A percentile compares a stretch with the other conserved stretches of the same genome.
phyloP scores from a whole-genome alignment of 2,329 filamentous ascomycete genomes.

The Blumeriella jaapii region DNA sequence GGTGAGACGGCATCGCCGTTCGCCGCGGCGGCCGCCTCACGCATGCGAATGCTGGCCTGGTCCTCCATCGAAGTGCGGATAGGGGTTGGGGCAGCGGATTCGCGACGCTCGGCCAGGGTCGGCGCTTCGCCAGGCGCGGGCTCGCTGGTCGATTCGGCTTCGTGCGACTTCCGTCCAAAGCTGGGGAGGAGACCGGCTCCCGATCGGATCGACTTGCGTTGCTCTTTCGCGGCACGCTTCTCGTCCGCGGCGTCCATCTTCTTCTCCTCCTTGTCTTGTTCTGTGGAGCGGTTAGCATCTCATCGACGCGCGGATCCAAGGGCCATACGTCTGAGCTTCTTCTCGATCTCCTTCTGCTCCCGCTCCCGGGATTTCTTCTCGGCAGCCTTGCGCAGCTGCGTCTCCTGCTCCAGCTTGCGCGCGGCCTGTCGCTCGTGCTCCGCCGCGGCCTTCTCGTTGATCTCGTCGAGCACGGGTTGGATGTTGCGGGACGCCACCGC shows the following conservation, averaged over 20 bases:
- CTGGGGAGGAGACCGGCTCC: constrained; percentile 11
- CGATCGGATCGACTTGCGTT: constrained; percentile 35
- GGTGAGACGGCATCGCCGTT: constrained; percentile 16
- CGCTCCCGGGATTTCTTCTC: constrained; percentile 43
- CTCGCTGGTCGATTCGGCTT: not conserved
- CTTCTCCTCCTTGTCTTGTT: constrained; percentile 32
- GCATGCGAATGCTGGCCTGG: constrained; percentile 17
- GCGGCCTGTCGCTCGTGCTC: constrained; percentile 57
- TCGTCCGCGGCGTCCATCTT: constrained; percentile 37
- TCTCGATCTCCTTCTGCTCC: constrained; percentile 41
- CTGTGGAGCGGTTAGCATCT: constrained; percentile 16
- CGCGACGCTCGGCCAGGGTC: constrained; percentile 10
- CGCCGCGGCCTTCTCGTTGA: constrained; percentile 64
- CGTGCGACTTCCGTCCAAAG: constrained; percentile 1
- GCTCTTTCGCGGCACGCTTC: constrained; percentile 40
- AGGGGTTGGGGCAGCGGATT: constrained; percentile 8
- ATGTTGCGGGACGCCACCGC: constrained; percentile 66
- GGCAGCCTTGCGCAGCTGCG: constrained; percentile 47
- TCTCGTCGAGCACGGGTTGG: constrained; percentile 76
- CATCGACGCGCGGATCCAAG: not conserved
- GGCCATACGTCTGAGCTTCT: constrained; percentile 47
- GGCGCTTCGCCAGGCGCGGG: constrained; percentile 2
- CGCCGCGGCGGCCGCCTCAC: constrained; percentile 14
- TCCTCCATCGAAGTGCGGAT: constrained; percentile 24
- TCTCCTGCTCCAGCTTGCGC: constrained; percentile 50